Evolutionary conservation across 805 yeast genomes (phyloP), one percentile per base, ranked within the genome.

Genomic region (Candida endomychidarum): DNA sequence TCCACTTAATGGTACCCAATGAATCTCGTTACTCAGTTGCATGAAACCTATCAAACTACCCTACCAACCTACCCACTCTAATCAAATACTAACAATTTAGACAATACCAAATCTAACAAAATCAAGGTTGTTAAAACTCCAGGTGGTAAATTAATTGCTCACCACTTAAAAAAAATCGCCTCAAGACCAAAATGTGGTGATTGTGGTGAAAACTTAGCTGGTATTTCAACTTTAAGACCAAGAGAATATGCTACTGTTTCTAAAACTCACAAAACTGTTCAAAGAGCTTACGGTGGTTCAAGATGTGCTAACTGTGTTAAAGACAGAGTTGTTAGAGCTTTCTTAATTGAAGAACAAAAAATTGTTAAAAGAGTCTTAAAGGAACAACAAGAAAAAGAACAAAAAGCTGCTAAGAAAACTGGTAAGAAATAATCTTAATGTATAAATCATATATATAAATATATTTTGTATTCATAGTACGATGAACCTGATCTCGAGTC

Each of bases 91-190:
- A 65, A 63, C 69, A 53, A 34, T 32, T 48, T 62, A 86, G 95
- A 89, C 96, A 93, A 93, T 96, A 90, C 99, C 84, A 85, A 83
- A 77, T 93, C 99, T 63, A 93, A 93, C 96, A 87, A 86, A 81
- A 91, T 93, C 81, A 91, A 86, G 90, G 95, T 91, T 76, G 96
- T 91, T 65, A 93, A 91, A 87, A 93, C 99, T 77, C 99, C 99
- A 76, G 99, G 99, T 83, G 98, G 98, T 72, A 85, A 84, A 76
- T 83, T 93, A 76, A 83, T 89, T 71, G 96, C 96, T 70, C 96
- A 90, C 76, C 99, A 93, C 80, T 79, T 88, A 68, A 87, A 87
- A 85, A 89, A 89, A 83, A 67, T 67, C 59, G 96, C 88, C 64
- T 70, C 95, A 64, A 81, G 87, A 77, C 84, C 83, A 68, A 83